A percentile compares a stretch with the other conserved stretches of the same genome.
These are phyloP conservation scores for Amylocystis lapponica DNA, from an alignment of 768 basidiomycete genomes.

Conservation along the genomic window DNA sequence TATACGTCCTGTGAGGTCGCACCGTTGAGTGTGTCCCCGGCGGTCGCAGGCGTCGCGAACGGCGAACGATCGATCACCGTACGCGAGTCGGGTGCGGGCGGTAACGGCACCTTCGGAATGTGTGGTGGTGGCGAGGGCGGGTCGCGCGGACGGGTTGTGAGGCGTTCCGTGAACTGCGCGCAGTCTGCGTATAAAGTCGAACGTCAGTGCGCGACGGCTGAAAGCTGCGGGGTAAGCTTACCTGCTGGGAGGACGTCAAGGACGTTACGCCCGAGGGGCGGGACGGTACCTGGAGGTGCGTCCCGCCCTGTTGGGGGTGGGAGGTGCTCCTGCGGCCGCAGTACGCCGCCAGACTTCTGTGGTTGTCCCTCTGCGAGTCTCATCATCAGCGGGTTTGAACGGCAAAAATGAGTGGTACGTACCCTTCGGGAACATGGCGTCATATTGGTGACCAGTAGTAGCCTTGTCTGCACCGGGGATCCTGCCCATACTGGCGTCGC, in stretches of 20 bases:
- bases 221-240: not conserved
- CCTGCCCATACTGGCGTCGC: slow-evolving; percentile 15
- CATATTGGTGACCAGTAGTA: slow-evolving; percentile 20
- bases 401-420: too few relatives aligned
- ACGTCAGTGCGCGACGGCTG: not conserved
- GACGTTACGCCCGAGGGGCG: slow-evolving; percentile 4
- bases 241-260: slow-evolving; percentile 1
- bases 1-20: slow-evolving; percentile 31
- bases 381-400: not conserved
- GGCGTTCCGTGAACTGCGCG: slow-evolving; percentile 2
- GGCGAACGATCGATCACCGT: slow-evolving; percentile 28
- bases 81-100: slow-evolving; percentile 20
- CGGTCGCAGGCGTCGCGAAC: slow-evolving; percentile 19
- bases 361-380: not conserved
- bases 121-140: slow-evolving; percentile 2
- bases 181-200: not conserved
- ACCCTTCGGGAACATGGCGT: slow-evolving; percentile 20
- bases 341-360: not conserved
- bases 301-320: slow-evolving; percentile 21
- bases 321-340: slow-evolving; percentile 17
- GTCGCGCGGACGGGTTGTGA: slow-evolving; percentile 1
- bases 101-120: slow-evolving; percentile 4
- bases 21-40: slow-evolving; percentile 23
- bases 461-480: slow-evolving; percentile 23
- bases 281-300: slow-evolving; percentile 11